phyloP scores from a whole-genome alignment of 2,329 filamentous ascomycete species.

The Bipolaris bicolor region DNA sequence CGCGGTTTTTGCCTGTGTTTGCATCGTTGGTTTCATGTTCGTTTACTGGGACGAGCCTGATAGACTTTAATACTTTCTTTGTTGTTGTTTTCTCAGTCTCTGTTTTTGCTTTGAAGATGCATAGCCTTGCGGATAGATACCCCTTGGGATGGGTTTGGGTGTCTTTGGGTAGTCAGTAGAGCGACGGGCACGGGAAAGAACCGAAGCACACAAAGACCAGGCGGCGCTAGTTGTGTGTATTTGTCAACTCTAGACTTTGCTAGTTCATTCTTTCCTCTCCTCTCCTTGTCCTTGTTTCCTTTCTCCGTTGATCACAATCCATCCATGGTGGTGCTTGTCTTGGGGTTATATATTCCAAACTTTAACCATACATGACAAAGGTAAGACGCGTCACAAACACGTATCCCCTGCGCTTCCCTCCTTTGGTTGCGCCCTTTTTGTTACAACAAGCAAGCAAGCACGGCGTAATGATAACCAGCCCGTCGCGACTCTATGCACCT shows the following conservation, averaged over 20 bases:
- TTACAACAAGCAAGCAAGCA: background rate
- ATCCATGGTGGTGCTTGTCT: no score
- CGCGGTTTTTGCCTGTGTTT: constrained; percentile 3
- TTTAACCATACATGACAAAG: background rate
- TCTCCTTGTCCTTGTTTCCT: background rate
- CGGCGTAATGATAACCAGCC: no score
- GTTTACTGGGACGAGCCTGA: constrained; percentile 4
- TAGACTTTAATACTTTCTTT: constrained; percentile 5
- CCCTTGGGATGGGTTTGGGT: constrained; percentile 11
- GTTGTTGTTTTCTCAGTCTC: background rate
- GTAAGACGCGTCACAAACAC: background rate
- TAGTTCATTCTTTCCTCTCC: background rate
- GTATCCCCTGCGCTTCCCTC: background rate
- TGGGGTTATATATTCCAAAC: background rate
- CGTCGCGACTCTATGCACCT: no score
- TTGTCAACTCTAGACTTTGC: constrained; percentile 7
- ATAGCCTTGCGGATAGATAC: constrained; percentile 22
- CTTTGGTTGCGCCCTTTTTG: background rate
- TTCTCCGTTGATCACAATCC: no score
- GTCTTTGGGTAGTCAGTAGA: background rate
- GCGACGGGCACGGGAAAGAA: background rate
- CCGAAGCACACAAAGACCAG: constrained; percentile 1
- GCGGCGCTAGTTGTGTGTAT: background rate
- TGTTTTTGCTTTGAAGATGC: constrained; percentile 7
- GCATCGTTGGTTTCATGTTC: constrained; percentile 8